Evolutionary conservation across 202 grass and related monocot genomes (phyloP), one percentile per base, ranked within the genome.

Genomic region (Dendrocalamus latiflorus): DNA sequence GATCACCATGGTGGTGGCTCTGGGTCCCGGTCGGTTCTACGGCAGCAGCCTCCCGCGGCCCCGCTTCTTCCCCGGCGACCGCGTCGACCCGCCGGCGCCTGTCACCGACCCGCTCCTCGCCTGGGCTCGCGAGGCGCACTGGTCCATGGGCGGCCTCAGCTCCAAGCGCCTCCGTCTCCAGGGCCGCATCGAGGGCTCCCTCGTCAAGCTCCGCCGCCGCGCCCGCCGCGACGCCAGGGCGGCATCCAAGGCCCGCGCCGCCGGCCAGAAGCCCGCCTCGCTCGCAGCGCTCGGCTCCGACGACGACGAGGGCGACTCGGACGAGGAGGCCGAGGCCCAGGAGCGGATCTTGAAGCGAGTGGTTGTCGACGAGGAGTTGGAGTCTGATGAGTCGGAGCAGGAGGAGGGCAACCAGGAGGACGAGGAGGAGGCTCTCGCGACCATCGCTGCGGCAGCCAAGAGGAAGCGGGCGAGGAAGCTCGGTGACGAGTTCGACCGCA

Each of bases 91-190:
- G 65, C 93, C 89, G 60, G 77, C 39, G 37, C 28, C 90, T 39
- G 82, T 98, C 72, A 90, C 85, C 75, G 95, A 93, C 57, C 77
- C 93, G 26, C 85, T 98, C 39, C 82, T 93, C 43, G 79, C 58
- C 1, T 95, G 95, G 93, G 96, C 93, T 0, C 67, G 82, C 36
- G 93, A 98, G 41, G 96, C 96, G 45, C 96, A 95, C 87, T 98
- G 95, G 93, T 91, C 85, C 82, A 98, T 98, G 93, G 95, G 95
- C n/a, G 95, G 91, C 4, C 85, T 95, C 85, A 66, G 77, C 64
- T 86, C 73, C 68, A 86, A 84, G 51, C 92, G 93, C 53, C 89
- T 88, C 85, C 95, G 89, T 21, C 85, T 98, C 26, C 95, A 98
- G 84, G 95, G 95, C 81, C 85, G 85, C 57, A 95, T 98, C 80